A percentile compares a stretch with the other conserved stretches of the same genome.
These are phyloP conservation scores for Tolypocladium ovalisporum DNA, from an alignment of 2,329 filamentous ascomycete species.

Conservation along the genomic window DNA sequence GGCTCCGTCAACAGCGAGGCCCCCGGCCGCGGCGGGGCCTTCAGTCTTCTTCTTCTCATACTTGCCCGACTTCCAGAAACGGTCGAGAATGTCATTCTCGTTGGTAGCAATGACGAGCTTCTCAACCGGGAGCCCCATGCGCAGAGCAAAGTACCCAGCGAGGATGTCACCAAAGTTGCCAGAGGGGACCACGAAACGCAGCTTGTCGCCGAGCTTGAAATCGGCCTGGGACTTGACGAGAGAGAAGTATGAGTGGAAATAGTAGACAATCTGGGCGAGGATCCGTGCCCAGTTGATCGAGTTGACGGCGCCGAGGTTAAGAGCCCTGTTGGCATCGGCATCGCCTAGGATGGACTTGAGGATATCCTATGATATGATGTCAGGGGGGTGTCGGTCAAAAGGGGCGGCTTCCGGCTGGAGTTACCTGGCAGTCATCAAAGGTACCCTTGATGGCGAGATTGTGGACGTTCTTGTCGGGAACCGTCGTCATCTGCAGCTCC, in stretches of 20 bases:
- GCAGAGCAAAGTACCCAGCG: slow-evolving; percentile 82
- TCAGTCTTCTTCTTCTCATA: slow-evolving; percentile 73
- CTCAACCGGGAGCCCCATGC: slow-evolving; percentile 79
- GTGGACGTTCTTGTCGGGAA: slow-evolving; percentile 83
- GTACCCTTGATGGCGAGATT: slow-evolving; percentile 83
- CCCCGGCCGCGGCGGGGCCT: slow-evolving; percentile 46
- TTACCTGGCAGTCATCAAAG: slow-evolving; percentile 88
- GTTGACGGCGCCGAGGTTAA: slow-evolving; percentile 88
- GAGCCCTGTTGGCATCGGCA: slow-evolving; percentile 65
- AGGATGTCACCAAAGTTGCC: slow-evolving; percentile 97
- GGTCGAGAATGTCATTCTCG: slow-evolving; percentile 92
- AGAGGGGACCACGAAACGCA: slow-evolving; percentile 83
- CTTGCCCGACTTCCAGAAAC: slow-evolving; percentile 82
- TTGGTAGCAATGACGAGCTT: slow-evolving; percentile 92
- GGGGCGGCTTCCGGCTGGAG: slow-evolving; percentile 64
- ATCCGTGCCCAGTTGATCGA: slow-evolving; percentile 96
- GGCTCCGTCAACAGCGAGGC: slow-evolving; percentile 51
- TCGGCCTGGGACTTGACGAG: slow-evolving; percentile 50
- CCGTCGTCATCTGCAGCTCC: slow-evolving; percentile 95
- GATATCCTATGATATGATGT: slow-evolving; percentile 64
- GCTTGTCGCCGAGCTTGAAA: slow-evolving; percentile 54
- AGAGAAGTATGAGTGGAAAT: slow-evolving; percentile 88
- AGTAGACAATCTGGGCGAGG: slow-evolving; percentile 93
- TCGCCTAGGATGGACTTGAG: slow-evolving; percentile 91
- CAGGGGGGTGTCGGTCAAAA: slow-evolving; percentile 45